Percentiles rank a stretch among this genome's conserved stretches.
Evolutionary conservation across 2,329 filamentous ascomycete genomes (phyloP).

Genomic region (Colletotrichum chlorophyti): DNA sequence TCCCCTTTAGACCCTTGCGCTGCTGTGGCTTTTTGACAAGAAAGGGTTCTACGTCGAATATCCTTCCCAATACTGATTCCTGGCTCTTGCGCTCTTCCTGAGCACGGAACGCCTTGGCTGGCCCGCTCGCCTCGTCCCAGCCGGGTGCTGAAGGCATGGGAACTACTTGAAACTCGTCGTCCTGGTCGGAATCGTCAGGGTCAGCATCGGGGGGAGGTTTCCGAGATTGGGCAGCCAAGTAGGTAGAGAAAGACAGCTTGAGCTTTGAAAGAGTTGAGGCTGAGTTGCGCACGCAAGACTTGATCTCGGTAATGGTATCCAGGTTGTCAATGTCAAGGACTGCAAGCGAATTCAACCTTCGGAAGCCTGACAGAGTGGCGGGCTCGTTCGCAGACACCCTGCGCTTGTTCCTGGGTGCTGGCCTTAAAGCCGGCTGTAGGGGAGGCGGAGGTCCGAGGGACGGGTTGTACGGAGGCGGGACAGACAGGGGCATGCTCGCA

Average conservation of each 20-base stretch:
- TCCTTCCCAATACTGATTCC: conserved; percentile 57
- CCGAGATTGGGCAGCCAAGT: conserved; percentile 53
- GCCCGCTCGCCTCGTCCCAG: conserved; percentile 39
- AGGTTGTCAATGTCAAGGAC: conserved; percentile 68
- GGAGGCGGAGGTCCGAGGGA: conserved; percentile 34
- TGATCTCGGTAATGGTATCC: conserved; percentile 62
- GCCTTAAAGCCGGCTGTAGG: conserved; percentile 44
- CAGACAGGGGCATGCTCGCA: conserved; percentile 17
- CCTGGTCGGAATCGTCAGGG: conserved; percentile 57
- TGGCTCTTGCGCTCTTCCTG: conserved; percentile 62
- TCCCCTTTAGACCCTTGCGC: conserved; percentile 29
- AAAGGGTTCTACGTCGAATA: conserved; percentile 58
- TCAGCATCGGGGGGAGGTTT: conserved; percentile 46
- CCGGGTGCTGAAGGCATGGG: conserved; percentile 35
- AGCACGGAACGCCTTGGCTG: conserved; percentile 54
- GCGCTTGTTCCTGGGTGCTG: conserved; percentile 42
- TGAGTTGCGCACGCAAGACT: conserved; percentile 60
- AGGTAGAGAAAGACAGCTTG: conserved; percentile 64
- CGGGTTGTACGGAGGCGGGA: conserved; percentile 21
- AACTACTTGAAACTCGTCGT: conserved; percentile 60
- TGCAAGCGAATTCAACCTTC: conserved; percentile 56
- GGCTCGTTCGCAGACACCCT: conserved; percentile 47
- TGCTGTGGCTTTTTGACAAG: conserved; percentile 42
- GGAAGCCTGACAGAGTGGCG: conserved; percentile 64
- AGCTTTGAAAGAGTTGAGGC: conserved; percentile 60